Evolutionary conservation across 176 grass and related monocot species (phyloP), one percentile per base, ranked within the genome.

Genomic region (Elaeis guineensis): DNA sequence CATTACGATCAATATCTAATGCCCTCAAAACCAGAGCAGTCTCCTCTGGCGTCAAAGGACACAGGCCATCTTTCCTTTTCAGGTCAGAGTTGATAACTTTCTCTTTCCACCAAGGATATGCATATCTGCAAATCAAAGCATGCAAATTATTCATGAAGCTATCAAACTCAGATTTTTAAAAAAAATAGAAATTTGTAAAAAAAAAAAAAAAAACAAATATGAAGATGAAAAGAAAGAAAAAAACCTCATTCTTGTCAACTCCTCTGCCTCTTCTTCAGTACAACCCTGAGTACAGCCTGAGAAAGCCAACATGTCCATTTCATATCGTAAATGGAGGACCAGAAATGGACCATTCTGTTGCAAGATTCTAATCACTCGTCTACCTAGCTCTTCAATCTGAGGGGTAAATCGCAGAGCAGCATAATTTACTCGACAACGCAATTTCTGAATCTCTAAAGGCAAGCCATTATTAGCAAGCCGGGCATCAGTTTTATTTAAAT

Each of bases 261-360:
- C 83, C 19, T 97, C 83, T 44, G 83, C 69, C 63, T 97, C 92
- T 79, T 85, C 74, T n/a, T 55, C 56, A 64, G 75, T 91, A 73
- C 92, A 97, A 80, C 92, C 92, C 49, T 97, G 75, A 30, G 84
- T 97, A 65, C 92, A 97, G 9, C 92, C 92, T 57, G 92, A 97
- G 61, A 97, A 97, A 32, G 92, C 92, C 59, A 97, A 66, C 92
- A 97, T 97, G 77, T 97, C 92, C 78, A 91, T 97, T 84, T 97
- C 92, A 59, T 91, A 97, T 21, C 92, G 84, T 54, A 97, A 76
- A 69, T 97, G 92, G 68, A 97, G 87, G 49, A 97, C 92, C 65
- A 97, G 74, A 67, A 87, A 97, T 60, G 92, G 92, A 1, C 93
- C 93, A 65, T 85, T 83, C 74, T 83, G 65, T 17, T 70, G 75